Evolutionary conservation across 768 basidiomycete genomes (phyloP), one percentile per base, ranked within the genome.

Genomic region (Tylopilus sp.): DNA sequence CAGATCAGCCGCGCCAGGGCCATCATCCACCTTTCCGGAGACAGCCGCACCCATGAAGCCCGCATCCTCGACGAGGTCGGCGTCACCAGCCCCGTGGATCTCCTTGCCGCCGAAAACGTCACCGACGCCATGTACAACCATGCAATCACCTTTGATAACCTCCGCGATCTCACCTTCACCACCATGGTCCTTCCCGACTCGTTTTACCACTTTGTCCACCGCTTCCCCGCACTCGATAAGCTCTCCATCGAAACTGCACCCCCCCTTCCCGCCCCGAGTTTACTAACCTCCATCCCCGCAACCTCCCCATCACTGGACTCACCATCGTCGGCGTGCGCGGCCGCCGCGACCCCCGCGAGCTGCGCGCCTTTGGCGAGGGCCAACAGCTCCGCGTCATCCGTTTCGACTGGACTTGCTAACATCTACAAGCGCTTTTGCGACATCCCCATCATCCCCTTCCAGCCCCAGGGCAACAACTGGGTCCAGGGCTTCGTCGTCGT

Each of bases 161-260:
- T 79, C 14, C 60, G 65, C 14, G 70, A 71, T 19, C 71, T 79
- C 47, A 61, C 68, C 0, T 72, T 78, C 57, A 63, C 58, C 43
- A 60, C 68, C 41, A 69, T 75, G 54, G 61, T 74, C 21, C 68
- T 79, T 41, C 71, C 74, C 0, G 62, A 70, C 26, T 31, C 61
- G 2, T 65, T 78, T 12, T 73, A 74, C 47, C 52, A 52, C 0
- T 52, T 72, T 26, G 65, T 79, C 16, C 72, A 74, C 60, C 40
- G 47, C 30, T 69, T 79, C 13, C 72, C 75, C 1, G 48, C 47
- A 3, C 71, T 79, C 19, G 66, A 71, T 28, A 65, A 58, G 10
- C 69, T 79, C n/a, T 63, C 66, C 25, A 65, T 79, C 50, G 75
- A 78, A 70, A 74, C 43, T 79, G 77, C 48, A 69, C 67, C 0